A percentile compares a stretch with the other conserved stretches of the same genome.
These are phyloP conservation scores for Axilococcus clingmanii DNA, from an alignment of 139 green algal genomes.

Conservation along the genomic window DNA sequence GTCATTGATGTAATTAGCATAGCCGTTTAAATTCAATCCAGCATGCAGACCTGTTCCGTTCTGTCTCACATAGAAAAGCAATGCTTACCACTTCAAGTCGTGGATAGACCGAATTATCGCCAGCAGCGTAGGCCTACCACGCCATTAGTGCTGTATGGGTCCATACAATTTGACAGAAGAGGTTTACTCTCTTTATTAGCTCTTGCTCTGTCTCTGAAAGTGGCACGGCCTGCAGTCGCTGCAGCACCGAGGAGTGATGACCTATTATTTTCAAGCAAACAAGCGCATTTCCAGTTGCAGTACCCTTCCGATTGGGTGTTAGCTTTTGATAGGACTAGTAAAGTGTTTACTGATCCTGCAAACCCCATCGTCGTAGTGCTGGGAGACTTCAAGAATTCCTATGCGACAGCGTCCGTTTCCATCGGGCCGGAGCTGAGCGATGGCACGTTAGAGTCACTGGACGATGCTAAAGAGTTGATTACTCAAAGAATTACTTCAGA, in stretches of 20 bases:
- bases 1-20: no score
- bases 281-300: slow-evolving; percentile 15
- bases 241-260: background rate
- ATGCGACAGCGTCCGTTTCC: slow-evolving; percentile 5
- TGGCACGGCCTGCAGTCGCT: background rate
- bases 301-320: slow-evolving; percentile 20
- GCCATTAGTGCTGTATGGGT: background rate
- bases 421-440: background rate
- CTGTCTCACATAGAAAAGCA: background rate
- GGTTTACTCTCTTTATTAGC: slow-evolving; percentile 1
- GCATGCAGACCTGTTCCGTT: no score
- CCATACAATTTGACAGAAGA: background rate
- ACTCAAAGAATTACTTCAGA: no score
- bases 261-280: slow-evolving; percentile 4
- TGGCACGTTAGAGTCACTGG: slow-evolving; percentile 6
- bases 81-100: background rate
- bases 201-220: background rate
- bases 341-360: slow-evolving; percentile 8
- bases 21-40: no score
- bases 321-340: slow-evolving; percentile 18
- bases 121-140: background rate
- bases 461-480: background rate
- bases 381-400: slow-evolving; percentile 15
- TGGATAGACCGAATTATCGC: background rate
- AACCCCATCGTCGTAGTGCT: slow-evolving; percentile 10